Evolutionary conservation across 495 filamentous ascomycete genomes (phyloP).

Genomic region (Parathielavia hyrcaniae): DNA sequence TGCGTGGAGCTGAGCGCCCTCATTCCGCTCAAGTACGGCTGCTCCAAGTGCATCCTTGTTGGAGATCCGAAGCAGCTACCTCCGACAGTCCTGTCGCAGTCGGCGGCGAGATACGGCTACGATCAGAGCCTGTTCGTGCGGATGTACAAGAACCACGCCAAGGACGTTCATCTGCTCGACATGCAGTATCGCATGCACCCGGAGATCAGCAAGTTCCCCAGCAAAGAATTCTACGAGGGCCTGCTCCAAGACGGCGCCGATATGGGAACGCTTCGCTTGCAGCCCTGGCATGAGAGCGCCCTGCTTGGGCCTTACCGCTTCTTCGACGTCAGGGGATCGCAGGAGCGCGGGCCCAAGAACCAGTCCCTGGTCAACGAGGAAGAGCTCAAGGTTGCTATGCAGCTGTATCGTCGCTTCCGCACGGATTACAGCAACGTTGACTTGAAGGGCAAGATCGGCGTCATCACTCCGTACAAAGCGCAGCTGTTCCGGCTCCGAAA

Average conservation of each 20-base stretch:
- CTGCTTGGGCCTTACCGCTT: constrained; percentile 92
- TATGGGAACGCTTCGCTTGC: constrained; percentile 67
- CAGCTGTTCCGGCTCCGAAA: constrained; percentile 75
- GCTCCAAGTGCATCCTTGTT: constrained; percentile 92
- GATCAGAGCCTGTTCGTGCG: constrained; percentile 97
- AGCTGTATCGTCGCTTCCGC: constrained; percentile 69
- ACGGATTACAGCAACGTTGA: constrained; percentile 63
- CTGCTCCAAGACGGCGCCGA: constrained; percentile 73
- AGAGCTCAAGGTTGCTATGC: constrained; percentile 77
- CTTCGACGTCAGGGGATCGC: constrained; percentile 88
- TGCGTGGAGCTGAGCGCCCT: constrained; percentile 95
- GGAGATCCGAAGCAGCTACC: constrained; percentile 97
- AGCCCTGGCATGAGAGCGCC: constrained; percentile 76
- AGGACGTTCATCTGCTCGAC: constrained; percentile 89
- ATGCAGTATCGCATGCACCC: constrained; percentile 99
- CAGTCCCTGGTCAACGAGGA: constrained; percentile 87
- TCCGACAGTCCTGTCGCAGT: constrained; percentile 88
- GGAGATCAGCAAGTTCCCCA: constrained; percentile 85
- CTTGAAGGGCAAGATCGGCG: constrained; percentile 78
- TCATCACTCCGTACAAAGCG: constrained; percentile 95
- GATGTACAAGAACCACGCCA: constrained; percentile 87
- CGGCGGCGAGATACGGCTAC: constrained; percentile 87
- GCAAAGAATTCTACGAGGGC: constrained; percentile 83
- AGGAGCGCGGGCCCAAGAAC: constrained; percentile 66
- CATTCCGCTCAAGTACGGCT: constrained; percentile 96